Conservation (phyloP, 2,329 filamentous ascomycete species). For the Neonectria sp. region DNA sequence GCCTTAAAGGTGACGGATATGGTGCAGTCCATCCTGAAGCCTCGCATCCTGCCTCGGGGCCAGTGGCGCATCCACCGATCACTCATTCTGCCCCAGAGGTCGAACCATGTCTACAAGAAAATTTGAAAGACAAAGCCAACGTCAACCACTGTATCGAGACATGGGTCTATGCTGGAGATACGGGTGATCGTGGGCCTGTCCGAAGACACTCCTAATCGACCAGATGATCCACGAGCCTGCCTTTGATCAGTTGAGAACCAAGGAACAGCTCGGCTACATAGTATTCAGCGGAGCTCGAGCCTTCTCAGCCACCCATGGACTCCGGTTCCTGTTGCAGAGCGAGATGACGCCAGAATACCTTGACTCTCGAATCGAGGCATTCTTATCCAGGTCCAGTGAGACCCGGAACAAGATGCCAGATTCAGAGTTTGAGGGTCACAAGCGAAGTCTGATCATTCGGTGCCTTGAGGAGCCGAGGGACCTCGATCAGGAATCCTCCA, state of each 20-base stretch:
- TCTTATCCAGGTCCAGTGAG: constrained; percentile 78
- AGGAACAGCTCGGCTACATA: constrained; percentile 97
- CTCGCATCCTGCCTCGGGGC: constrained; percentile 78
- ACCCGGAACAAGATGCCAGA: constrained; percentile 83
- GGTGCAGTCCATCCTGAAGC: constrained; percentile 83
- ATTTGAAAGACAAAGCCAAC: constrained; percentile 85
- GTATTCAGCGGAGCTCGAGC: constrained; percentile 86
- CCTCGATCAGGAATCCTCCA: constrained; percentile 83
- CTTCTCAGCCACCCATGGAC: constrained; percentile 84
- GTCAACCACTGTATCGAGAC: constrained; percentile 91
- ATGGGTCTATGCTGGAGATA: constrained; percentile 78
- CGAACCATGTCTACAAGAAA: constrained; percentile 88
- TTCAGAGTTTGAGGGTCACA: constrained; percentile 90
- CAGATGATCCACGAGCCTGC: constrained; percentile 95
- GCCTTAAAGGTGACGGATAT: constrained; percentile 88
- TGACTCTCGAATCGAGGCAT: constrained; percentile 89
- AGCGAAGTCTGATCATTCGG: constrained; percentile 89
- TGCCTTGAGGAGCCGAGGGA: constrained; percentile 94
- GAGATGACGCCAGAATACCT: constrained; percentile 88
- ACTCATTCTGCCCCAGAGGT: constrained; percentile 82
- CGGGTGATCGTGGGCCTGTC: constrained; percentile 79
- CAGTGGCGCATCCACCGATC: constrained; percentile 88
- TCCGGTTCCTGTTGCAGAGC: constrained; percentile 93
- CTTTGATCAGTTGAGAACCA: constrained; percentile 95
- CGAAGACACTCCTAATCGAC: constrained; percentile 85